These are phyloP conservation scores for Trichomonas vaginalis DNA, from an alignment of 208 protist species.

Conservation along the genomic window DNA sequence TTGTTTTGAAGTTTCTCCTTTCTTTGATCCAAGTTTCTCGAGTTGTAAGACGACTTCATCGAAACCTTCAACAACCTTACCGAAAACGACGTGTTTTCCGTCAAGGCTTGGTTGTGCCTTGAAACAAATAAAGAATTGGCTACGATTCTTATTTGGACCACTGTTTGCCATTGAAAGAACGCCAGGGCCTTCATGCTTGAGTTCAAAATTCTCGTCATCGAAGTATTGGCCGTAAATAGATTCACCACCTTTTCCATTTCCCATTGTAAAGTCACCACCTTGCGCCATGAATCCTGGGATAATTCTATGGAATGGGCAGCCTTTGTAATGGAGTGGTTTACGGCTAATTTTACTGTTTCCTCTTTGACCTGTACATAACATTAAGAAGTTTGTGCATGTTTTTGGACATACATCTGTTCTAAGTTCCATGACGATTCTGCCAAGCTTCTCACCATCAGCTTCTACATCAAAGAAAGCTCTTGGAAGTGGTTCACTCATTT, in stretches of 20 bases:
- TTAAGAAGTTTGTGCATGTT: not conserved
- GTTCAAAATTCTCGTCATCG: slow-evolving; percentile 70
- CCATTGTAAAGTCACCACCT: slow-evolving; percentile 62
- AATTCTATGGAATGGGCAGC: slow-evolving; percentile 66
- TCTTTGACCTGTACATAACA: not conserved
- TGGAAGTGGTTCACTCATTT: not conserved
- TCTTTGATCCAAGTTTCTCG: not conserved
- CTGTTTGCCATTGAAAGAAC: slow-evolving; percentile 49
- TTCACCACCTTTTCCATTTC: slow-evolving; percentile 57
- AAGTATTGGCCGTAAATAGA: slow-evolving; percentile 31
- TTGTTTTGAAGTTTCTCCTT: not conserved
- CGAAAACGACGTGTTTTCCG: slow-evolving; percentile 45
- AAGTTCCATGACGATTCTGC: slow-evolving; percentile 43
- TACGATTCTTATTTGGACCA: slow-evolving; percentile 46
- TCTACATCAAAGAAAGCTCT: slow-evolving; percentile 30
- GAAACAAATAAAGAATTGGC: slow-evolving; percentile 48
- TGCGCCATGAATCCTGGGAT: slow-evolving; percentile 72
- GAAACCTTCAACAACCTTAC: slow-evolving; percentile 38
- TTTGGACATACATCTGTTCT: slow-evolving; percentile 26
- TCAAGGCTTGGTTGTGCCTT: slow-evolving; percentile 25
- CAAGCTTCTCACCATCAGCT: slow-evolving; percentile 16
- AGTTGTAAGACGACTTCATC: slow-evolving; percentile 37
- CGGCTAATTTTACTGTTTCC: slow-evolving; percentile 26
- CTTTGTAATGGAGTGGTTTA: slow-evolving; percentile 60
- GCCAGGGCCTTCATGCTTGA: slow-evolving; percentile 51